Evolutionary conservation across 495 filamentous ascomycete species (phyloP).

Genomic region (Trichoderma virens): DNA sequence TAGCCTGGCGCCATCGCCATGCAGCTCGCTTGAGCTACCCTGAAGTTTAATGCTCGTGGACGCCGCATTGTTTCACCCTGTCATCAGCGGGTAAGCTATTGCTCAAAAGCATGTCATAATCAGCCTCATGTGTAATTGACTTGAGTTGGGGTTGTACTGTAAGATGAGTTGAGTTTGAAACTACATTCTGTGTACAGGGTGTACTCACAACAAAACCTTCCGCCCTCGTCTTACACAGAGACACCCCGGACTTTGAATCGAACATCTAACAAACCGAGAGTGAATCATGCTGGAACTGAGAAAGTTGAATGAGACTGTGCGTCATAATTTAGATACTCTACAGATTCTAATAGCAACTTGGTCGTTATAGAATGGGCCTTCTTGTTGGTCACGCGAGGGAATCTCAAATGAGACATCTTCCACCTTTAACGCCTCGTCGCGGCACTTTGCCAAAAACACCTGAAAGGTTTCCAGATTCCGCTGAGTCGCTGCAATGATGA

Average conservation of each 20-base stretch:
- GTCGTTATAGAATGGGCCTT: slow-evolving; percentile 42
- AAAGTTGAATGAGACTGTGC: not conserved
- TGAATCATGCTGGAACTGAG: too few species aligned
- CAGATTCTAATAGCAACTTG: slow-evolving; percentile 36
- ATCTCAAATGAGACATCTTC: slow-evolving; percentile 28
- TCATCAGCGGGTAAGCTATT: not conserved
- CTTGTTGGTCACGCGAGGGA: slow-evolving; percentile 26
- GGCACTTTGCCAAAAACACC: slow-evolving; percentile 31
- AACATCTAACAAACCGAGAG: too few species aligned
- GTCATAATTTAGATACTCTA: slow-evolving; percentile 19
- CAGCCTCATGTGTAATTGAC: not conserved
- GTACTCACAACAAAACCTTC: too few species aligned
- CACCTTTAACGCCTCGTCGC: slow-evolving; percentile 24
- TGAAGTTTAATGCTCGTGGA: not conserved
- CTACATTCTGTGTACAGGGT: too few species aligned
- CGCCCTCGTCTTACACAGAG: too few species aligned
- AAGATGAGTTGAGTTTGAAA: too few species aligned
- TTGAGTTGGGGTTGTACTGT: too few species aligned
- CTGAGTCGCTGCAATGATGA: slow-evolving; percentile 42
- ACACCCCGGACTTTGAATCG: too few species aligned
- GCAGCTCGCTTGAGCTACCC: not conserved
- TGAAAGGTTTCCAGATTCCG: slow-evolving; percentile 40
- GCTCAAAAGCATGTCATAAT: not conserved
- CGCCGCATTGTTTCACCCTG: not conserved
- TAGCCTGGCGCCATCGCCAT: not conserved